Evolutionary conservation across 257 asterid species (phyloP), one percentile per base, ranked within the genome.

Genomic region (Plantago ovata): DNA sequence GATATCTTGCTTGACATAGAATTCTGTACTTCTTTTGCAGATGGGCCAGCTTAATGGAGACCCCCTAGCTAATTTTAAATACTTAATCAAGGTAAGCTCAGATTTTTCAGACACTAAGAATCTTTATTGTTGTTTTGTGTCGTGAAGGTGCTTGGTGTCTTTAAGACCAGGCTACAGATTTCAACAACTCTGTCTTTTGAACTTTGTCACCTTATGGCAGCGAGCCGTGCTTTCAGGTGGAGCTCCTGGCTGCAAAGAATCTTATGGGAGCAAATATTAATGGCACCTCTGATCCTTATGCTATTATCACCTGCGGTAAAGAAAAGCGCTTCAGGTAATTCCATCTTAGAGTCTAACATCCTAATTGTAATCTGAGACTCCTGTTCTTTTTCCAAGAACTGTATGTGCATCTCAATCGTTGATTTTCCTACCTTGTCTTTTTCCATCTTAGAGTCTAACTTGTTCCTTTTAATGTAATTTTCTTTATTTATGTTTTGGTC

Each of bases 231-330:
- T 75, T 69, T 65, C 72, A 91, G 98, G 95, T 92, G 71, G 97
- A 86, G 71, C 86, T 89, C 60, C 69, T 93, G 64, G 95, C 97
- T 47, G 98, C 97, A 19, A 92, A 86, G 70, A 88, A 92, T 79
- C 98, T 92, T 69, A 54, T 68, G 28, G 94, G 89, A 68, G 91
- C 89, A 53, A 89, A 86, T 73, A 66, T 89, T 60, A 88, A 84
- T 75, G 94, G 97, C 71, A 82, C 93, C 42, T 82, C 96, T 53
- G 97, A 89, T 82, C 95, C 98, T 68, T 93, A 85, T 77, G 97
- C 91, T 61, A 81, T 89, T 63, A 81, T 93, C 53, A 78, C 87
- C 56, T 89, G 97, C 72, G 89, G 95, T 61, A 64, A 77, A 24
- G 88, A 88, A 69, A 92, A 88, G 75, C 81, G 89, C 61, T 86